Conservation (phyloP, 352 stramenopile genomes). For the Phytopythium kandeliae region DNA sequence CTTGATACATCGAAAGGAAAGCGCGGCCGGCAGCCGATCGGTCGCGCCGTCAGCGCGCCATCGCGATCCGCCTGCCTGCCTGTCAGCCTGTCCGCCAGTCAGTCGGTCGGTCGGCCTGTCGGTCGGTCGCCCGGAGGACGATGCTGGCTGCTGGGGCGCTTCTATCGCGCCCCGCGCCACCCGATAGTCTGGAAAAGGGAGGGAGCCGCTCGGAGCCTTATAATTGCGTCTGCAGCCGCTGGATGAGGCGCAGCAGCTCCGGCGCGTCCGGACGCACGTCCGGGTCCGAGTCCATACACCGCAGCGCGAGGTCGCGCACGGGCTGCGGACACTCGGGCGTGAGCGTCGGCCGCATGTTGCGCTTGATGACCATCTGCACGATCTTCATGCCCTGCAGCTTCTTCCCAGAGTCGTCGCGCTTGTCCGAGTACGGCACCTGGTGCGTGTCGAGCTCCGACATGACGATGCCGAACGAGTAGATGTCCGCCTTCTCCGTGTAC, state of each 20-base stretch:
- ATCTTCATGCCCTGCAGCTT: conserved; percentile 84
- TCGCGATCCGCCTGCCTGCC: not conserved
- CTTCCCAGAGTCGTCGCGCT: conserved; percentile 63
- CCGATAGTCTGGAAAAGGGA: not conserved
- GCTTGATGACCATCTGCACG: conserved; percentile 75
- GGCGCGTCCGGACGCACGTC: conserved; percentile 59
- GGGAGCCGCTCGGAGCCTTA: conserved; percentile 16
- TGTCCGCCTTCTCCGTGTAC: conserved; percentile 82
- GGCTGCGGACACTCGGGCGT: conserved; percentile 35
- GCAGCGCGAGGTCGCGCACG: conserved; percentile 53
- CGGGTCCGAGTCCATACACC: conserved; percentile 68
- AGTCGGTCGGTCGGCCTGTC: not conserved
- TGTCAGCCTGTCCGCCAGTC: not conserved
- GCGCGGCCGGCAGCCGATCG: no score
- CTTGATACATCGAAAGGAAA: no score
- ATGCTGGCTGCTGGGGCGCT: not conserved
- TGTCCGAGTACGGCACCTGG: conserved; percentile 76
- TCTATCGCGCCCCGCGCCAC: conserved; percentile 1
- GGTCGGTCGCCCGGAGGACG: not conserved
- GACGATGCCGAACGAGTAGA: conserved; percentile 83
- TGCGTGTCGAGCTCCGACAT: conserved; percentile 82
- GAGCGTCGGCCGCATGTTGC: conserved; percentile 67
- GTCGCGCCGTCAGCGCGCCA: no score
- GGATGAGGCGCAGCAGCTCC: conserved; percentile 67
- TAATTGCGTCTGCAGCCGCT: conserved; percentile 48